Evolutionary conservation across 768 basidiomycete genomes (phyloP), one percentile per base, ranked within the genome.

Genomic region (Auricularia cornea): DNA sequence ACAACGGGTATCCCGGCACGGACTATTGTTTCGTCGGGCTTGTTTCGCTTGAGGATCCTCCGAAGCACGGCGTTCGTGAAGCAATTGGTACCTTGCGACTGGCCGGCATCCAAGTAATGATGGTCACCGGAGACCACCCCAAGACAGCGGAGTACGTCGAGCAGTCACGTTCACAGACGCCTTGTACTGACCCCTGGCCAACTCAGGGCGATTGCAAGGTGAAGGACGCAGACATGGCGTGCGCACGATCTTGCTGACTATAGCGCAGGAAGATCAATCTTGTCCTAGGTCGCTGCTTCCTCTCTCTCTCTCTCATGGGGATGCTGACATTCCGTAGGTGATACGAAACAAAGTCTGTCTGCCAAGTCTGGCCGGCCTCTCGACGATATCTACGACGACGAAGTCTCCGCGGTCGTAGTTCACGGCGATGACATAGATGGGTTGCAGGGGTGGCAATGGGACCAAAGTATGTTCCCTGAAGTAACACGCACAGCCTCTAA

Each of bases 101-200:
- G 8, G 86, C 87, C 3, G 87, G 87, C 1, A 88, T 88, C 70
- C 87, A 86, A 72, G 85, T 88, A 35, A 87, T 87, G 83, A 88
- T 88, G 87, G 84, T 88, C 4, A 88, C 86, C 28, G 86, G 84
- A 63, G 86, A 88, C 68, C 86, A 88, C 71, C 86, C 86, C 1
- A 87, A 87, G 73, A 88, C 87, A 0, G 87, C 87, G 1, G 86
- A 88, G 44, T 48, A 48, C 44, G 44, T 48, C 6, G 6, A 48
- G n/a, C n/a, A n/a, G n/a, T 48, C 23, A 48, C 20, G 12, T 20
- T 48, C 20, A 5, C 6, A 6, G 11, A 48, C 12, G 12, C 10
- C 1, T 4, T 23, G 12, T 23, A 4, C 11, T 48, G 20, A 12
- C 44, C 23, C 10, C 6, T 48, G 6, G 20, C 11, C 44, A 14